These are phyloP conservation scores for Hortiboletus flavorubellus DNA, from an alignment of 768 basidiomycete species.

Conservation along the genomic window DNA sequence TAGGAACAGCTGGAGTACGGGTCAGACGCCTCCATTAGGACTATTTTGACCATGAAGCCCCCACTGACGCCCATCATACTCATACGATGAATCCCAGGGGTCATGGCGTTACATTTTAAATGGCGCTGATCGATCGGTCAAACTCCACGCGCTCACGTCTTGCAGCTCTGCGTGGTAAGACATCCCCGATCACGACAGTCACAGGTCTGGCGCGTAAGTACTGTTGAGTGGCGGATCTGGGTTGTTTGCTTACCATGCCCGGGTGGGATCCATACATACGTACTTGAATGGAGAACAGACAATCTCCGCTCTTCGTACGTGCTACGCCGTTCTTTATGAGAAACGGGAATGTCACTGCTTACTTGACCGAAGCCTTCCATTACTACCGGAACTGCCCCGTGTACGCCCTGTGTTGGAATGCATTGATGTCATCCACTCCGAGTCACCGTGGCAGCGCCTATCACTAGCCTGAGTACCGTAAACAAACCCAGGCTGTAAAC, in stretches of 20 bases:
- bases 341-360: not conserved
- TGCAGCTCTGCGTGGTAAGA: not conserved
- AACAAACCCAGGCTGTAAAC: too few species aligned
- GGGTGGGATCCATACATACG: slow-evolving; percentile 1
- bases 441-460: not conserved
- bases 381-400: slow-evolving; percentile 4
- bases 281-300: not conserved
- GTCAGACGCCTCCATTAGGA: slow-evolving; percentile 2
- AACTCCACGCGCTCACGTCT: not conserved
- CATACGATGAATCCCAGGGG: not conserved
- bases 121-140: slow-evolving; percentile 5
- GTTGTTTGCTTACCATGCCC: not conserved
- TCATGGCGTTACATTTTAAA: not conserved
- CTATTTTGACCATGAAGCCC: not conserved
- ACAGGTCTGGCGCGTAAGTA: not conserved
- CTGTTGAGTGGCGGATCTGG: not conserved
- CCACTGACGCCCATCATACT: not conserved
- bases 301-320: slow-evolving; percentile 5
- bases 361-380: slow-evolving; percentile 11
- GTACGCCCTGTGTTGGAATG: not conserved
- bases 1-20: not conserved
- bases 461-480: not conserved
- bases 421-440: not conserved
- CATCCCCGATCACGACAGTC: not conserved
- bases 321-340: not conserved